Evolutionary conservation across 2,329 filamentous ascomycete genomes (phyloP).

Genomic region (Colletotrichum sp.): DNA sequence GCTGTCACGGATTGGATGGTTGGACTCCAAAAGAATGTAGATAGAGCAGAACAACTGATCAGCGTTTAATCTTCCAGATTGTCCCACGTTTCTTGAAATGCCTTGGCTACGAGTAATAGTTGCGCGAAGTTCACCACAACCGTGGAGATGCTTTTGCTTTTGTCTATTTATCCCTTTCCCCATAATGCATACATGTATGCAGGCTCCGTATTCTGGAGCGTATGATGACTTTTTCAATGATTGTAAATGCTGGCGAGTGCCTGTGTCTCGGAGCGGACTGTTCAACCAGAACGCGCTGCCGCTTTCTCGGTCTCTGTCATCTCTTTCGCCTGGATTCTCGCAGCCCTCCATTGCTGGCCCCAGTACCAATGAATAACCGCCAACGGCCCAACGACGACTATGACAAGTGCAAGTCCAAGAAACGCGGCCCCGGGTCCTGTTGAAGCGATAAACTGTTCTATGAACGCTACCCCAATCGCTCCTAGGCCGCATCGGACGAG

Average conservation of each 20-base stretch:
- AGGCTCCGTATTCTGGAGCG: neutral
- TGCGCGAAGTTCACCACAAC: neutral
- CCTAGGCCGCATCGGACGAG: conserved; percentile 20
- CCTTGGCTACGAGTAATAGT: neutral
- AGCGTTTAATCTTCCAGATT: neutral
- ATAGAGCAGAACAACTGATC: neutral
- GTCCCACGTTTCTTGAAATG: neutral
- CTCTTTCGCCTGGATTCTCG: neutral
- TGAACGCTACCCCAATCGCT: neutral
- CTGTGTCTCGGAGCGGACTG: neutral
- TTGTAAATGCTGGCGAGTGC: neutral
- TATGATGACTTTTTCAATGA: neutral
- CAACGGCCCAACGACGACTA: neutral
- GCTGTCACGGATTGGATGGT: neutral
- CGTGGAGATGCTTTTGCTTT: neutral
- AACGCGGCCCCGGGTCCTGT: neutral
- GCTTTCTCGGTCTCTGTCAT: neutral
- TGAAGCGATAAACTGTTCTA: neutral
- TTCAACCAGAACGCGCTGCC: neutral
- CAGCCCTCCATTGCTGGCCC: conserved; percentile 9
- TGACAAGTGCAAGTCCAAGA: neutral
- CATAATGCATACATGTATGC: neutral
- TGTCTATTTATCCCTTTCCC: neutral
- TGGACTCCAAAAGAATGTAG: neutral
- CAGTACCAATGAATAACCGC: conserved; percentile 13